phyloP scores from a whole-genome alignment of 371 early-diverging fungal species.

The Lichtheimia hyalospora region DNA sequence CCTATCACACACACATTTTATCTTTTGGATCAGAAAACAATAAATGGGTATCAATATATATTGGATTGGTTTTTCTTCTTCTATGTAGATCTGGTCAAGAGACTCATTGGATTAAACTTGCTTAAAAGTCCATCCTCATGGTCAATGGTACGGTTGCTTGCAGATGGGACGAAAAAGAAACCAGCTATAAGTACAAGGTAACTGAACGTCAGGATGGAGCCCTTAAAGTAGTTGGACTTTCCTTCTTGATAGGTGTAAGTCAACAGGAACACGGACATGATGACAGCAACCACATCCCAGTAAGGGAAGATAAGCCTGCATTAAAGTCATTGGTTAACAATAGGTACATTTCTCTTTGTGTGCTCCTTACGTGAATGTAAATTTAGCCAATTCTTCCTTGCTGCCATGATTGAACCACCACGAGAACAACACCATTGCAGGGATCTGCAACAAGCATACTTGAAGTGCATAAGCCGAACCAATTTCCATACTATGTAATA shows the following conservation, averaged over 20 bases:
- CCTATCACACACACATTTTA: too few species aligned
- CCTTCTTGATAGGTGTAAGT: slow-evolving; percentile 93
- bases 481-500: slow-evolving; percentile 74
- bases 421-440: slow-evolving; percentile 88
- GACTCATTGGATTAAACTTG: too few species aligned
- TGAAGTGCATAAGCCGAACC: slow-evolving; percentile 96
- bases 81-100: too few species aligned
- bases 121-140: too few species aligned
- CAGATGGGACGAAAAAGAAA: slow-evolving; percentile 71
- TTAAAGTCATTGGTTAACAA: neutral
- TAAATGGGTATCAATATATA: too few species aligned
- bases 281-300: slow-evolving; percentile 85
- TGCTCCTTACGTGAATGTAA: slow-evolving; percentile 40
- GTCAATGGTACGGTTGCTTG: slow-evolving; percentile 5
- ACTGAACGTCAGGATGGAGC: slow-evolving; percentile 83
- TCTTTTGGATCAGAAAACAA: too few species aligned
- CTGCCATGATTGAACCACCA: slow-evolving; percentile 61
- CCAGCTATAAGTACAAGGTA: slow-evolving; percentile 82
- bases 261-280: slow-evolving; percentile 87
- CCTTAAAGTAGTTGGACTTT: slow-evolving; percentile 95
- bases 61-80: too few species aligned
- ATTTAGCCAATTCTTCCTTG: slow-evolving; percentile 32
- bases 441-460: slow-evolving; percentile 92
- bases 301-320: slow-evolving; percentile 90
- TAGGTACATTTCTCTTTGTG: neutral